Percentiles rank a stretch among this genome's conserved stretches.
These are phyloP conservation scores for Penicillium lagena DNA, from an alignment of 495 filamentous ascomycete genomes.

Conservation along the genomic window DNA sequence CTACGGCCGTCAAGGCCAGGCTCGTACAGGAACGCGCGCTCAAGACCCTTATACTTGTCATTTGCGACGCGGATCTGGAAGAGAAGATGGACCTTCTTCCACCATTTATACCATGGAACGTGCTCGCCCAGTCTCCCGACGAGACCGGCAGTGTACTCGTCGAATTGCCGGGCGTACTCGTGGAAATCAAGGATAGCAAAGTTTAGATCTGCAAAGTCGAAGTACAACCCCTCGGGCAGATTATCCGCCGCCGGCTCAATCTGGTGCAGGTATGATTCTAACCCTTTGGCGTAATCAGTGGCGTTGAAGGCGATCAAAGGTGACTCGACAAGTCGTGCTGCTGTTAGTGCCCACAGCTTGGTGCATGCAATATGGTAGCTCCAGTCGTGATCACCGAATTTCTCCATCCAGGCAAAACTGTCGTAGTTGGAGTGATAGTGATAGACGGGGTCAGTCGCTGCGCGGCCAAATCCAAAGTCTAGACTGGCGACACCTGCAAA, in stretches of 20 bases:
- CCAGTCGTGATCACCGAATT: slow-evolving; percentile 58
- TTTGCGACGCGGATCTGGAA: slow-evolving; percentile 49
- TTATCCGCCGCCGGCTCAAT: slow-evolving; percentile 37
- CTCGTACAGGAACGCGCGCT: slow-evolving; percentile 54
- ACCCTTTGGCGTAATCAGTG: slow-evolving; percentile 38
- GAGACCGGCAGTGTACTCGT: slow-evolving; percentile 47
- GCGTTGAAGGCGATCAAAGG: slow-evolving; percentile 43
- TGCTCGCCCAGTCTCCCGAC: slow-evolving; percentile 40
- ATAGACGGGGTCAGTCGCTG: slow-evolving; percentile 48
- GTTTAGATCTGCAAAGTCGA: slow-evolving; percentile 43
- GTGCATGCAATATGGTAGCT: slow-evolving; percentile 55
- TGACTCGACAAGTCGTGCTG: slow-evolving; percentile 40
- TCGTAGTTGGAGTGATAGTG: slow-evolving; percentile 80
- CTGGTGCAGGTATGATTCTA: slow-evolving; percentile 45
- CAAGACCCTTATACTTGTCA: slow-evolving; percentile 53
- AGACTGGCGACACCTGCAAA: slow-evolving; percentile 62
- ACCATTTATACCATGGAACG: slow-evolving; percentile 75
- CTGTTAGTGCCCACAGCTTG: slow-evolving; percentile 48
- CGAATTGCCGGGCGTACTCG: slow-evolving; percentile 41
- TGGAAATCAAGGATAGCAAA: slow-evolving; percentile 41
- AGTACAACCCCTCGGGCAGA: slow-evolving; percentile 13
- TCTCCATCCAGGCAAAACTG: slow-evolving; percentile 70
- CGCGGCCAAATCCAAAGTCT: slow-evolving; percentile 51
- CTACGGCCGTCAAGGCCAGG: slow-evolving; percentile 51
- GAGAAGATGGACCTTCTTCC: slow-evolving; percentile 57